A percentile compares a stretch with the other conserved stretches of the same genome.
These are phyloP conservation scores for Fraxinus anomala DNA, from an alignment of 257 asterid genomes.

Conservation along the genomic window DNA sequence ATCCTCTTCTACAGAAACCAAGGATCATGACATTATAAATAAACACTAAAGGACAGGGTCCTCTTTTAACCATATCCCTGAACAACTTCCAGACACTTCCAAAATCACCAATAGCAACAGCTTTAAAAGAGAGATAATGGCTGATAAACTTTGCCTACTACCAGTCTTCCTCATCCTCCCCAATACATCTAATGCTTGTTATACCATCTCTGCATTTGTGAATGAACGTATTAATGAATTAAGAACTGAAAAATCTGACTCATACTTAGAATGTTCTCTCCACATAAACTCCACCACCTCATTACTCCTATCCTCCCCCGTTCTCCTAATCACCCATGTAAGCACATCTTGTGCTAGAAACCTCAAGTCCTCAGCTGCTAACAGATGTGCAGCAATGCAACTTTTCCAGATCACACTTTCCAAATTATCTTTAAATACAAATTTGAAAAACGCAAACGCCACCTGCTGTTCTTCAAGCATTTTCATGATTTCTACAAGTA, in stretches of 20 bases:
- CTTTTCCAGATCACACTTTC: constrained; percentile 48
- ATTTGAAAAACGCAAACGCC: constrained; percentile 82
- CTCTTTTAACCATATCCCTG: constrained; percentile 62
- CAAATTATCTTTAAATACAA: constrained; percentile 49
- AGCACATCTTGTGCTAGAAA: constrained; percentile 74
- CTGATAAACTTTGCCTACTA: constrained; percentile 61
- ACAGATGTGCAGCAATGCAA: constrained; percentile 58
- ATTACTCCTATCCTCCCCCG: constrained; percentile 69
- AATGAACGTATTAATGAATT: constrained; percentile 84
- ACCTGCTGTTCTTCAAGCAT: constrained; percentile 42
- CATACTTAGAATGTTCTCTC: constrained; percentile 43
- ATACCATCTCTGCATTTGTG: constrained; percentile 63
- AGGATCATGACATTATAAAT: constrained; percentile 69
- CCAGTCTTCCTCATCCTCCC: constrained; percentile 70
- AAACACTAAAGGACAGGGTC: constrained; percentile 63
- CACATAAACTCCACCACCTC: constrained; percentile 54
- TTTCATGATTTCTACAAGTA: constrained; percentile 63
- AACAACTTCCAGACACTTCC: constrained; percentile 78
- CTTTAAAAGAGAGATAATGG: constrained; percentile 59
- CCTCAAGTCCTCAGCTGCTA: constrained; percentile 53
- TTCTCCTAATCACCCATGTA: constrained; percentile 57
- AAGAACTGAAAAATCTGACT: constrained; percentile 57
- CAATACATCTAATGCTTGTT: constrained; percentile 62
- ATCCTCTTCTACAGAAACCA: constrained; percentile 80
- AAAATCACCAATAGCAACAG: constrained; percentile 68